Conservation (phyloP, 352 stramenopile genomes). For the Pythium guiyangense region DNA sequence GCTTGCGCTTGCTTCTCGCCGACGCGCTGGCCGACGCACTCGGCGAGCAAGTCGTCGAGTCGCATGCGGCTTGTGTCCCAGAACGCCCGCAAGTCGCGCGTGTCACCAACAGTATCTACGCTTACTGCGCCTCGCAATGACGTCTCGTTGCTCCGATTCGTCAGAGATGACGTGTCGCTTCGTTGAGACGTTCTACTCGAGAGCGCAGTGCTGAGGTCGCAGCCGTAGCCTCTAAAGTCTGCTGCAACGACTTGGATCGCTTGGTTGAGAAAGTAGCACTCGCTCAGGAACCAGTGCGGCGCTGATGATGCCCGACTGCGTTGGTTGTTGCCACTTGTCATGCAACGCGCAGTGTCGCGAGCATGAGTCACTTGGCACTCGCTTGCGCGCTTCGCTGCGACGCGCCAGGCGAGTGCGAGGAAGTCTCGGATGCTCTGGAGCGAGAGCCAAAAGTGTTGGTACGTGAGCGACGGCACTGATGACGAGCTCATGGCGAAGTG, state of each 20-base stretch:
- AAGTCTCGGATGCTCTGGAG: constrained; percentile 35
- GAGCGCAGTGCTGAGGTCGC: no score
- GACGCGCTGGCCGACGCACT: not conserved
- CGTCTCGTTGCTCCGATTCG: no score
- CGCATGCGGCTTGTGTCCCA: not conserved
- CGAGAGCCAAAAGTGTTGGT: constrained; percentile 11
- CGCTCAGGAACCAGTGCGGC: constrained; percentile 30
- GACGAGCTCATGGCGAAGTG: constrained; percentile 1
- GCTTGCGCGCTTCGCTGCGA: constrained; percentile 26
- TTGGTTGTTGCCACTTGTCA: not conserved
- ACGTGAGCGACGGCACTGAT: not conserved
- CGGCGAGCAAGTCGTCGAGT: constrained; percentile 4
- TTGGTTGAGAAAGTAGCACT: constrained; percentile 38
- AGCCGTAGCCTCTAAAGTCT: constrained; percentile 1
- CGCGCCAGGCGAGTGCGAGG: constrained; percentile 34
- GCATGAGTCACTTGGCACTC: not conserved
- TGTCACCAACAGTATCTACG: no score
- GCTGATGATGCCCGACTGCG: not conserved
- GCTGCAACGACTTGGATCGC: constrained; percentile 15
- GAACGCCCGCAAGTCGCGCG: not conserved
- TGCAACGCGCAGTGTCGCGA: not conserved
- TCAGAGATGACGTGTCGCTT: no score
- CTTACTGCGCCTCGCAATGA: no score
- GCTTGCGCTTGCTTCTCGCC: not conserved
- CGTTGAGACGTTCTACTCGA: no score